Conservation (phyloP, 2,329 filamentous ascomycete genomes). For the Graphilbum ipis-grandicollis region DNA sequence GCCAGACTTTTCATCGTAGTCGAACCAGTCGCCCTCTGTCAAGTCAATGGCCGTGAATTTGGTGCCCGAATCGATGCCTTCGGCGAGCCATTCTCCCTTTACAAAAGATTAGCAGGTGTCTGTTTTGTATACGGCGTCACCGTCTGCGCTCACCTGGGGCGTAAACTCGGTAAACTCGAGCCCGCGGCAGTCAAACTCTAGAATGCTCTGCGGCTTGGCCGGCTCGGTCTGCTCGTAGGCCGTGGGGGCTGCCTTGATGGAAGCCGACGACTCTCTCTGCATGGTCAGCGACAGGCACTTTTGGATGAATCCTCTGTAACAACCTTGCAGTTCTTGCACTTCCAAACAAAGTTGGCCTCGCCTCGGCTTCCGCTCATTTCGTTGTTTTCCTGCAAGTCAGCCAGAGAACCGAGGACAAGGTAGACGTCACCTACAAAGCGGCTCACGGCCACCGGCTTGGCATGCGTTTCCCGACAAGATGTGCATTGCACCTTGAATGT, state of each 20-base stretch:
- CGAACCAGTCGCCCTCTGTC: slow-evolving; percentile 86
- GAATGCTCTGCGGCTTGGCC: slow-evolving; percentile 57
- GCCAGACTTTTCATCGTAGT: slow-evolving; percentile 86
- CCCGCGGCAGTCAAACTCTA: slow-evolving; percentile 87
- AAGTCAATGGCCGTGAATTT: slow-evolving; percentile 74
- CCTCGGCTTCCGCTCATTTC: slow-evolving; percentile 86
- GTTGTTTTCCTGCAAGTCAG: slow-evolving; percentile 51
- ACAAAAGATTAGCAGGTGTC: too few species aligned
- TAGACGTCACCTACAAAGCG: slow-evolving; percentile 55
- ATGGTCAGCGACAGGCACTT: background rate
- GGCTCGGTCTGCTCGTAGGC: slow-evolving; percentile 57
- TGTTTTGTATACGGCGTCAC: background rate
- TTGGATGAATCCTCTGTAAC: background rate
- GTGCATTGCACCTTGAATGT: slow-evolving; percentile 97
- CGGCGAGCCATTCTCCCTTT: slow-evolving; percentile 87
- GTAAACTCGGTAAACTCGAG: slow-evolving; percentile 85
- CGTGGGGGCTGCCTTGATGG: slow-evolving; percentile 57
- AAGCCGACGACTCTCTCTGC: slow-evolving; percentile 71
- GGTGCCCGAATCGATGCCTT: slow-evolving; percentile 61
- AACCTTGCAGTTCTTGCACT: slow-evolving; percentile 95
- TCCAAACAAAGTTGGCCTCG: slow-evolving; percentile 99
- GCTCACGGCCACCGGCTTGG: slow-evolving; percentile 72
- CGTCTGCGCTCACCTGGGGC: slow-evolving; percentile 46
- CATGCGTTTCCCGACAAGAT: slow-evolving; percentile 83
- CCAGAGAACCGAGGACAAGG: background rate